Conservation (phyloP, 148 eudicot species). For the Fagopyrum tataricum region DNA sequence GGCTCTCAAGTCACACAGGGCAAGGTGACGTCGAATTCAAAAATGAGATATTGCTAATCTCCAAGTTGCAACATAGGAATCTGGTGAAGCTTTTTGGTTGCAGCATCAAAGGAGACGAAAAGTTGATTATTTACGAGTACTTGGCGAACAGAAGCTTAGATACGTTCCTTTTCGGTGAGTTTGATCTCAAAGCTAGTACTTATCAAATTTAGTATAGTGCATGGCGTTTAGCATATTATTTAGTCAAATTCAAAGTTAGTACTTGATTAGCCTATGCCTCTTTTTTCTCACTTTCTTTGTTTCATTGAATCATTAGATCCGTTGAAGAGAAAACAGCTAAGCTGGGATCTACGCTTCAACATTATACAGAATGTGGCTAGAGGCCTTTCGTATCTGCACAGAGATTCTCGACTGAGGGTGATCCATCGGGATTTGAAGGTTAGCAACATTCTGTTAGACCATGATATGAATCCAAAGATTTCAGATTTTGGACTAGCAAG, state of each 20-base stretch:
- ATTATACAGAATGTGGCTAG: conserved; percentile 20
- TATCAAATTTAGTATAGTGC: background rate
- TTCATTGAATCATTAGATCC: conserved; percentile 12
- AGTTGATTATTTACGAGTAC: conserved; percentile 23
- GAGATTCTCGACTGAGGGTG: conserved; percentile 23
- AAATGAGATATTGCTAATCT: conserved; percentile 18
- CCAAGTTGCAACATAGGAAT: conserved; percentile 31
- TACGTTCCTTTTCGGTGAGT: conserved; percentile 8
- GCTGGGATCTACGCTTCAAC: conserved; percentile 23
- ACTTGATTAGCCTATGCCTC: background rate
- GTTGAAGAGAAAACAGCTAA: conserved; percentile 11
- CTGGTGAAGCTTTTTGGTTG: conserved; percentile 25
- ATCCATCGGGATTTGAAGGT: conserved; percentile 31
- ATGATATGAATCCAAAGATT: conserved; percentile 28
- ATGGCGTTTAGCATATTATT: background rate
- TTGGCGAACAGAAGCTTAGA: conserved; percentile 25
- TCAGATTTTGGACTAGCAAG: conserved; percentile 46
- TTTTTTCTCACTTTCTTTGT: background rate
- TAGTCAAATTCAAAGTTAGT: background rate
- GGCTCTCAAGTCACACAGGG: conserved; percentile 19
- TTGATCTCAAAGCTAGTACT: background rate
- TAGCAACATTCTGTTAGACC: conserved; percentile 26
- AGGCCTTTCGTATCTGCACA: conserved; percentile 26
- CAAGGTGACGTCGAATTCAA: conserved; percentile 23
- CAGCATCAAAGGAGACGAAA: conserved; percentile 19